Evolutionary conservation across 176 grass and related monocot genomes (phyloP), one percentile per base, ranked within the genome.

Genomic region (Dactylis glomerata): DNA sequence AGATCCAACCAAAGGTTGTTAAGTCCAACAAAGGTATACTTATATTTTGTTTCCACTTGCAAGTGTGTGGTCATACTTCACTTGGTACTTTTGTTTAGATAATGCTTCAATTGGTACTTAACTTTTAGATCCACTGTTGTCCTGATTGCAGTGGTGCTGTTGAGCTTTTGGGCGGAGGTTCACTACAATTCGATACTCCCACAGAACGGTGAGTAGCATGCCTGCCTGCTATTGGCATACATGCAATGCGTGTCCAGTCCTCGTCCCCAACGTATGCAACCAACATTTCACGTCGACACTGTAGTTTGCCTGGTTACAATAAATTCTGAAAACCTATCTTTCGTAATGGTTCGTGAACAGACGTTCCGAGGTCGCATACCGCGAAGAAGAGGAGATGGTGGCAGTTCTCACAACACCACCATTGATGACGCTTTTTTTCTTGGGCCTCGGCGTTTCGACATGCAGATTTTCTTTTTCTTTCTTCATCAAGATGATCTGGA

Each of bases 81-180:
- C 36, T 58, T 33, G 13, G 0, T 12, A 78, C 54, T 19, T 10
- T n/a, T n/a, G n/a, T n/a, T n/a, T n/a, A n/a, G n/a, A n/a, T n/a
- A n/a, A n/a, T n/a, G n/a, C n/a, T 70, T 23, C 69, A 75, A 49
- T 58, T 33, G 13, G 0, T 12, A 78, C 54, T 19, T 10, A 19
- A 5, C 32, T 26, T 22, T 9, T 6, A 7, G 14, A 15, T 7
- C 32, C 5, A 52, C 27, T 22, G 6, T 57, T 42, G 17, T 30
- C 26, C 61, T 87, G 59, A 11, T 71, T 86, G 76, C 85, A 98
- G 96, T 98, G 75, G 74, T 98, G 65, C 89, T 98, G 70, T 85
- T 98, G 85, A 98, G 96, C 87, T 98, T 98, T 81, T 98, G 96
- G 96, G 96, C 96, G 3, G 96, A 98, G 93, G 96, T 98, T 79